phyloP scores from a whole-genome alignment of 768 basidiomycete genomes.

The Austroboletus eburneus region DNA sequence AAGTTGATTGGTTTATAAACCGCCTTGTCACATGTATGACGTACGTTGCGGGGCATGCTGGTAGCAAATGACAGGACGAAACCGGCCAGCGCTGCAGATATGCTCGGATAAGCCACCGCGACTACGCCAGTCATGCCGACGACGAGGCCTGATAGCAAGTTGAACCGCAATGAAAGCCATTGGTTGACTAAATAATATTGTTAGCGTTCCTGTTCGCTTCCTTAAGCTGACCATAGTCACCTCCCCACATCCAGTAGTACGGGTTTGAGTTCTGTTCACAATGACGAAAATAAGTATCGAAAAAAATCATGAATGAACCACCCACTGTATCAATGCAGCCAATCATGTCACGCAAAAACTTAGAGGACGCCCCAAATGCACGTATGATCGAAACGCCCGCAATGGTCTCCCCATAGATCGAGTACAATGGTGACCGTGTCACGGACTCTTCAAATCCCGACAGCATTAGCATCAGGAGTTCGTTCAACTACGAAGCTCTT shows the following conservation, averaged over 20 bases:
- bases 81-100: conserved; percentile 79
- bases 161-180: conserved; percentile 88
- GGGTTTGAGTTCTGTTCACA: conserved; percentile 54
- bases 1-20: conserved; percentile 15
- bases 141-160: conserved; percentile 67
- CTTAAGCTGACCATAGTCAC: conserved; percentile 32
- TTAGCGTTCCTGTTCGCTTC: conserved; percentile 4
- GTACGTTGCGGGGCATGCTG: conserved; percentile 65
- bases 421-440: conserved; percentile 45
- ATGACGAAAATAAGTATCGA: background rate
- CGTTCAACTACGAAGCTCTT: conserved; percentile 14
- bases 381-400: conserved; percentile 55
- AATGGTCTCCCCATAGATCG: conserved; percentile 49
- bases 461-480: background rate
- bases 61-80: conserved; percentile 84
- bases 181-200: conserved; percentile 63
- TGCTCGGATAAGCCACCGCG: conserved; percentile 61
- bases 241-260: conserved; percentile 91
- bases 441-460: conserved; percentile 38
- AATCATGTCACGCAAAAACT: conserved; percentile 82
- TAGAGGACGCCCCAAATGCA: conserved; percentile 85
- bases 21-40: background rate
- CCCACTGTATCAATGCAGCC: conserved; percentile 75
- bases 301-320: conserved; percentile 1
- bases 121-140: conserved; percentile 70